Evolutionary conservation across 768 basidiomycete species (phyloP).

Genomic region (Mycena leptocephala): DNA sequence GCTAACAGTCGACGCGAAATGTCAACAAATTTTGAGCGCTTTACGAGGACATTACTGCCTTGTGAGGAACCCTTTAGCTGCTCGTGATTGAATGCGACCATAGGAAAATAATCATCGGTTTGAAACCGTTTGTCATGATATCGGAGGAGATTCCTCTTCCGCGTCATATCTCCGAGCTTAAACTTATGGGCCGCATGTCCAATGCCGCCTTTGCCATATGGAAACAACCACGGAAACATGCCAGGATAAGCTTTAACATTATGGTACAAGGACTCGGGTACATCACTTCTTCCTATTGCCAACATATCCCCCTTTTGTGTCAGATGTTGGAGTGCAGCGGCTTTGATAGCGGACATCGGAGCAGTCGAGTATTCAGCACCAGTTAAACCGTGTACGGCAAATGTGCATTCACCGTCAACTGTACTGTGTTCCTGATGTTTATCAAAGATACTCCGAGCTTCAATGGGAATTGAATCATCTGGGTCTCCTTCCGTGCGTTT

Average conservation of each 20-base stretch:
- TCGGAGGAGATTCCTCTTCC: conserved; percentile 47
- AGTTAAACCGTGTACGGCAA: not conserved
- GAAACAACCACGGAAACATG: not conserved
- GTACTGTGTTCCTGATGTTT: not conserved
- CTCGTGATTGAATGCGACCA: too few relatives aligned
- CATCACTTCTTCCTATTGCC: not conserved
- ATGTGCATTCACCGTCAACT: not conserved
- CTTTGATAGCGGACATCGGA: not conserved
- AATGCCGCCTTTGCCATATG: not conserved
- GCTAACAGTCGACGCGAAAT: conserved; percentile 40
- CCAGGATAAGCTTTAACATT: not conserved
- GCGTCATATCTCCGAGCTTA: conserved; percentile 33
- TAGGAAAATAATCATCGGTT: too few relatives aligned
- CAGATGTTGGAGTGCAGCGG: not conserved
- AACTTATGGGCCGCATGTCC: not conserved
- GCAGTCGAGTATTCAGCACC: not conserved
- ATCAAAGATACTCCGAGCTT: not conserved
- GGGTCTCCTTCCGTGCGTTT: not conserved
- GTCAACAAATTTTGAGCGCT: conserved; percentile 44
- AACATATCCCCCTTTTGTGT: not conserved
- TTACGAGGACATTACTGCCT: conserved; percentile 46
- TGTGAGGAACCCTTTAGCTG: conserved; percentile 51
- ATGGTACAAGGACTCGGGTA: not conserved
- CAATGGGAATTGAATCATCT: not conserved
- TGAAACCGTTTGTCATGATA: conserved; percentile 51